Percentiles rank a stretch among this genome's conserved stretches.
These are phyloP conservation scores for Nakazawaea laoshanensis DNA, from an alignment of 805 yeast genomes.

Conservation along the genomic window DNA sequence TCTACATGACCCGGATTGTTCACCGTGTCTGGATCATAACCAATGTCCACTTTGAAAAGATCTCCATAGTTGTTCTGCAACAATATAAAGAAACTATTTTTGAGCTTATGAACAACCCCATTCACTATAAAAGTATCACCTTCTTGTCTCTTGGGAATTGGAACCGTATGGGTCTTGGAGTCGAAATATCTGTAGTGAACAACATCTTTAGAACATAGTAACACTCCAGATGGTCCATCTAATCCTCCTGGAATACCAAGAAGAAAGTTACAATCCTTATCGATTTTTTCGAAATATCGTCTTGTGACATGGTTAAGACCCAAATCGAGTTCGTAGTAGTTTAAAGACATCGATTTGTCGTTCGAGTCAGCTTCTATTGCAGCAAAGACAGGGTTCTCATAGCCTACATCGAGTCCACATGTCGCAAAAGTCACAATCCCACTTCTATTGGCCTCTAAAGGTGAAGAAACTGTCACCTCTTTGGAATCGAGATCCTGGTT, in stretches of 20 bases:
- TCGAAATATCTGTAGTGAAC: conserved; percentile 42
- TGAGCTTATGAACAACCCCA: conserved; percentile 60
- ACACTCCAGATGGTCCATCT: conserved; percentile 64
- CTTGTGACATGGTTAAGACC: conserved; percentile 74
- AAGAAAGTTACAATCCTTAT: conserved; percentile 37
- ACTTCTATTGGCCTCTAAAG: conserved; percentile 58
- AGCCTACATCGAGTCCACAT: conserved; percentile 63
- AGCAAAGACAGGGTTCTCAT: conserved; percentile 80
- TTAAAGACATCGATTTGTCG: conserved; percentile 26
- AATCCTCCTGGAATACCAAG: conserved; percentile 64
- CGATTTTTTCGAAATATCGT: conserved; percentile 32
- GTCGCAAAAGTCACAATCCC: conserved; percentile 42
- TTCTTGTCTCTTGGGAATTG: conserved; percentile 45
- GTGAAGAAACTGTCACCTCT: conserved; percentile 50
- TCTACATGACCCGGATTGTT: conserved; percentile 26
- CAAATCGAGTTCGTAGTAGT: conserved; percentile 75
- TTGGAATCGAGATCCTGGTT: conserved; percentile 38
- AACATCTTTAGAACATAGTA: conserved; percentile 52
- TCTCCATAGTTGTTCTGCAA: conserved; percentile 71
- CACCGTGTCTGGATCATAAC: conserved; percentile 31
- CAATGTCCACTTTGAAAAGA: conserved; percentile 56
- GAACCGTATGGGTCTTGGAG: conserved; percentile 27
- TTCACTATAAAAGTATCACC: conserved; percentile 32
- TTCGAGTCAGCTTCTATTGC: conserved; percentile 56
- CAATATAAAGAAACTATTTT: conserved; percentile 54